Evolutionary conservation across 2,329 filamentous ascomycete species (phyloP).

Genomic region (Aspergillus piperis): DNA sequence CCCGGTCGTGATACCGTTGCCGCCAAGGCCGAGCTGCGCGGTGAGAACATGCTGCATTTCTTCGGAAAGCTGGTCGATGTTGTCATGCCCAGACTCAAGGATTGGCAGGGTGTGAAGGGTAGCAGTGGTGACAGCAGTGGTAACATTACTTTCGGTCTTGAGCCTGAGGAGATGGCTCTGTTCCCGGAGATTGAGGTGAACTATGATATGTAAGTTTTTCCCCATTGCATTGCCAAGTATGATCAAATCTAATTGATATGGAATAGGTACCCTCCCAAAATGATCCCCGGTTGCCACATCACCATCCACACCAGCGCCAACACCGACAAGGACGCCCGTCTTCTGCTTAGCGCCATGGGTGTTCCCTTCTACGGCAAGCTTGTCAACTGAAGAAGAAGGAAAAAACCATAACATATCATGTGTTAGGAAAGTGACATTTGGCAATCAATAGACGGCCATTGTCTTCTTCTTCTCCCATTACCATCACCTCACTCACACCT

Average conservation of each 20-base stretch:
- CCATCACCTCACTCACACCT: not conserved
- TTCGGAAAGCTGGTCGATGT: conserved; percentile 86
- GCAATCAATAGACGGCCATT: not conserved
- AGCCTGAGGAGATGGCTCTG: conserved; percentile 70
- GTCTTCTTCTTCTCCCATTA: no score
- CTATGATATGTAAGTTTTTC: conserved; percentile 74
- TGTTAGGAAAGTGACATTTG: not conserved
- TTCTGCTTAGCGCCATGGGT: conserved; percentile 71
- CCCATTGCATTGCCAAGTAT: no score
- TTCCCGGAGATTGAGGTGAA: conserved; percentile 96
- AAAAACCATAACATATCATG: not conserved
- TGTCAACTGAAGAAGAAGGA: conserved; percentile 44
- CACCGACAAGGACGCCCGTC: conserved; percentile 79
- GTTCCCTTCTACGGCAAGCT: conserved; percentile 82
- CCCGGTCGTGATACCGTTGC: conserved; percentile 68
- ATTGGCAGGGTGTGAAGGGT: conserved; percentile 80
- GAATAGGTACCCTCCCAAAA: conserved; percentile 62
- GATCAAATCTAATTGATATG: not conserved
- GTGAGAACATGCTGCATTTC: conserved; percentile 85
- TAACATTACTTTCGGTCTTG: conserved; percentile 82
- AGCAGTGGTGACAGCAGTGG: conserved; percentile 82
- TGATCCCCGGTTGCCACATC: conserved; percentile 85
- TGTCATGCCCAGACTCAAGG: conserved; percentile 92
- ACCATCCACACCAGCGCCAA: conserved; percentile 81
- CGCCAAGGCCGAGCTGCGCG: conserved; percentile 74